Conservation (phyloP, 148 eudicot genomes). For the Chenopodium album region DNA sequence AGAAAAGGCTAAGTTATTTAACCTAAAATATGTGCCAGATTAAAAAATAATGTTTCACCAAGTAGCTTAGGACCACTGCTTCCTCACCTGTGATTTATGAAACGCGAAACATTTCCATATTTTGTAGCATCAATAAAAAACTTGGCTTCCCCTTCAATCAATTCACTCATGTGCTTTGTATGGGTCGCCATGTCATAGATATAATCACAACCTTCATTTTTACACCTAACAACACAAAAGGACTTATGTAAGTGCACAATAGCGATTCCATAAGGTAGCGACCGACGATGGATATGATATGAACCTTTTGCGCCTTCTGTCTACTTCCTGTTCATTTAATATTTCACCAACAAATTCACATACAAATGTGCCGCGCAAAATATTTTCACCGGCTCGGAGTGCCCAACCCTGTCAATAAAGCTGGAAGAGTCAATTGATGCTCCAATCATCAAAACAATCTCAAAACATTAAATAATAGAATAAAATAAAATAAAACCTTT, state of each 20-base stretch:
- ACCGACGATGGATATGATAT: slow-evolving; percentile 3
- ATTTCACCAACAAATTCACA: slow-evolving; percentile 92
- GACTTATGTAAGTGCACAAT: not conserved
- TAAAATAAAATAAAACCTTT: slow-evolving; percentile 47
- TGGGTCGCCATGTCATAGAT: slow-evolving; percentile 57
- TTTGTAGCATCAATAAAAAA: slow-evolving; percentile 69
- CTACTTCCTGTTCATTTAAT: slow-evolving; percentile 68
- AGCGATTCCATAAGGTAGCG: not conserved
- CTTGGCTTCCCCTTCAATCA: slow-evolving; percentile 52
- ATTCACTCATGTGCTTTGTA: slow-evolving; percentile 46
- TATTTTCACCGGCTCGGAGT: slow-evolving; percentile 69
- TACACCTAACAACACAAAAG: slow-evolving; percentile 43
- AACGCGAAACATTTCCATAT: slow-evolving; percentile 89
- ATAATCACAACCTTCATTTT: slow-evolving; percentile 53
- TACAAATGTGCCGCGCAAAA: slow-evolving; percentile 72
- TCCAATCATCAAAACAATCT: slow-evolving; percentile 3
- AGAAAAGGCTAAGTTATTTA: not conserved
- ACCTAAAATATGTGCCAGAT: not conserved
- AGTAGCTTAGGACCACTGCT: not conserved
- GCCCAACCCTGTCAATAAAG: slow-evolving; percentile 81
- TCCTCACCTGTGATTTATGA: slow-evolving; percentile 93
- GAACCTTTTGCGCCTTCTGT: slow-evolving; percentile 69
- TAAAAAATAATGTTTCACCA: not conserved
- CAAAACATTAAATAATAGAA: too few species aligned
- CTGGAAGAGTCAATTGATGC: slow-evolving; percentile 13